Evolutionary conservation across 75 land plant genomes (phyloP).

Genomic region (Ceratopteris richardii): DNA sequence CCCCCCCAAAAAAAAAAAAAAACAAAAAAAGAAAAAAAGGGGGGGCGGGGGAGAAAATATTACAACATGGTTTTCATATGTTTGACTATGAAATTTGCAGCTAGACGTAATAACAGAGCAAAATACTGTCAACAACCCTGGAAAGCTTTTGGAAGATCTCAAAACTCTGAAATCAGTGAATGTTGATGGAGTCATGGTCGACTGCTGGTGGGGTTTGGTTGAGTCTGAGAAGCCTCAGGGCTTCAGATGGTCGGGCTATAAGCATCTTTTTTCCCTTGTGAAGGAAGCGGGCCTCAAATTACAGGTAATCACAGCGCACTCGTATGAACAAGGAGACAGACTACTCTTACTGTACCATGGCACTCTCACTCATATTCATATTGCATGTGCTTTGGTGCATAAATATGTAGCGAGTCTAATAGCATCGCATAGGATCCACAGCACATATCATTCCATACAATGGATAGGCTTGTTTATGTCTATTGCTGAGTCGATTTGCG

Average conservation of each 20-base stretch:
- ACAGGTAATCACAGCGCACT: slow-evolving; percentile 51
- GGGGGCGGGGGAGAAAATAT: too few species aligned
- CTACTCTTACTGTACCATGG: not conserved
- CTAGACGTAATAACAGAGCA: slow-evolving; percentile 61
- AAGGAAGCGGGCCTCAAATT: slow-evolving; percentile 65
- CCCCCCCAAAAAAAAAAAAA: too few species aligned
- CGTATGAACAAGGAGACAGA: not conserved
- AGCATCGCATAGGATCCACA: too few species aligned
- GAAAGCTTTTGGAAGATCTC: slow-evolving; percentile 48
- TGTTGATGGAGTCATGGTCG: slow-evolving; percentile 95
- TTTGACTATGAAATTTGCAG: not conserved
- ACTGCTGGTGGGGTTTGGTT: slow-evolving; percentile 99
- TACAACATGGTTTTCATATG: too few species aligned
- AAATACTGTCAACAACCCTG: slow-evolving; percentile 71
- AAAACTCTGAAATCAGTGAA: slow-evolving; percentile 51
- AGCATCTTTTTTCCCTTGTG: slow-evolving; percentile 64
- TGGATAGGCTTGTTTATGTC: too few species aligned
- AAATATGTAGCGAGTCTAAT: too few species aligned
- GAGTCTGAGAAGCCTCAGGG: slow-evolving; percentile 75
- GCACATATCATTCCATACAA: too few species aligned
- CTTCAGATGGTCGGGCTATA: slow-evolving; percentile 87
- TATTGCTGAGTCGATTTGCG: too few species aligned
- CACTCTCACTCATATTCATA: not conserved
- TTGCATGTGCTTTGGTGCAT: too few species aligned
- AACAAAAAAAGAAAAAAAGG: too few species aligned